Base-by-base conservation (phyloP, 1,139 yeast genomes). In the Taiozyma sp. region DNA sequence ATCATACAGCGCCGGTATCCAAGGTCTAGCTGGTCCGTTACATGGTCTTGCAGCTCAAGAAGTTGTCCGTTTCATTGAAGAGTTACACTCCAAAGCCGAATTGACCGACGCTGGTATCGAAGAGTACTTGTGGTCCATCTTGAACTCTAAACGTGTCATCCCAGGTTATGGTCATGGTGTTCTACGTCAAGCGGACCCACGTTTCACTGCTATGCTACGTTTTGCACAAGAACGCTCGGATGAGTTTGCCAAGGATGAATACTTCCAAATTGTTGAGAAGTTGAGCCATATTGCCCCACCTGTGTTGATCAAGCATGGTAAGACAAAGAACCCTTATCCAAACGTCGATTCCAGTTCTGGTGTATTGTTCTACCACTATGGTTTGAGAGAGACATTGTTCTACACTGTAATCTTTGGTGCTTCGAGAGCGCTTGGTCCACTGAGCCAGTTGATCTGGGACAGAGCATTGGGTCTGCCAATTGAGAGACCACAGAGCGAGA, bases 271-370 rank as follows among this genome's bases (percentile, higher is more conserved):
- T 40, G 73, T 71, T 57, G 61, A 63, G 47, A 61, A 60, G 30
- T 50, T 71, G 29, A 65, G 71, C 19, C 68, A 73, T 61, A 70
- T 79, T 48, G 85, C 83, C 19, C 85, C 85, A 51, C 68, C 63
- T 50, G 83, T 80, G 11, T 70, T 80, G 50, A 74, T 70, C 50
- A 67, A 75, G 66, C 84, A 79, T 67, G 85, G 84, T 42, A 80
- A 80, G 71, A 78, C 83, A 62, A 77, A 79, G 71, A 80, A 80
- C 70, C 85, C 85, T 44, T 77, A 72, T 72, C 85, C 85, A 51
- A 80, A 80, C 61, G 85, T 80, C 53, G 85, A 80, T 67, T 76
- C 83, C 43, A 74, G 77, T 56, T 74, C 80, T 24, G 85, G 85
- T 47, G 78, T 78, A 50, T 66, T 80, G 50, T 76, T 80, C 64